A percentile compares a stretch with the other conserved stretches of the same genome.
Evolutionary conservation across 345 rosid species (phyloP).

Genomic region (Rhizophora mangle): DNA sequence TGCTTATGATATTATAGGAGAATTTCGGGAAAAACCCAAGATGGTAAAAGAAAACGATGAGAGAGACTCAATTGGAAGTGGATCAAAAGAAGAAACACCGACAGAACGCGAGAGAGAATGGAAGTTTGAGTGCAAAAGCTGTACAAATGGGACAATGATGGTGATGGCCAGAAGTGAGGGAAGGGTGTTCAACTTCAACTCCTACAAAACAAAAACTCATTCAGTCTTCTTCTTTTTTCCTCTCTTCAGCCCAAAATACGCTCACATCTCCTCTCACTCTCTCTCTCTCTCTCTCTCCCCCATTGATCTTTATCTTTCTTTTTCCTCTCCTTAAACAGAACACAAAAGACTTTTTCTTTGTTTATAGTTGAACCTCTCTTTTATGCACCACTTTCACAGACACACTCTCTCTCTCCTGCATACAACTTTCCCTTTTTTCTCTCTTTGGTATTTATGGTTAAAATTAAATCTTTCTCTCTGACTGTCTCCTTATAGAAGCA

Average conservation of each 20-base stretch:
- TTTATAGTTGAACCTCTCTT: neutral
- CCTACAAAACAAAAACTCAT: conserved; percentile 19
- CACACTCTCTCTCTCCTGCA: neutral
- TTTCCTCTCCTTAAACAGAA: conserved; percentile 25
- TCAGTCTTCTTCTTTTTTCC: neutral
- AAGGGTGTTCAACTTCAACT: conserved; percentile 13
- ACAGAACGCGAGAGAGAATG: conserved; percentile 12
- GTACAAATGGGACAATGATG: conserved; percentile 37
- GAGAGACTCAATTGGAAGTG: neutral
- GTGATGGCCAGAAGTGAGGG: conserved; percentile 31
- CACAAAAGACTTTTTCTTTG: conserved; percentile 17
- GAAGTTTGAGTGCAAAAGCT: conserved; percentile 18
- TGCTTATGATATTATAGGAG: neutral
- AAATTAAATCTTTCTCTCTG: neutral
- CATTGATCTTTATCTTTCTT: conserved; percentile 31
- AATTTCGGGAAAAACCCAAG: conserved; percentile 27
- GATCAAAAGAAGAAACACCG: conserved; percentile 9
- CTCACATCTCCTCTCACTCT: conserved; percentile 5
- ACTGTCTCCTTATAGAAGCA: neutral
- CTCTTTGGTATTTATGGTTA: too few relatives aligned
- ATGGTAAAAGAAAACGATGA: neutral
- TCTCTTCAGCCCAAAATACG: neutral
- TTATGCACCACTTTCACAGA: neutral
- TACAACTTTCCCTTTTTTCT: too few relatives aligned
- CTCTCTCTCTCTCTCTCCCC: conserved; percentile 10